These are phyloP conservation scores for Inga leiocalycina DNA, from an alignment of 306 rosid species.

Conservation along the genomic window DNA sequence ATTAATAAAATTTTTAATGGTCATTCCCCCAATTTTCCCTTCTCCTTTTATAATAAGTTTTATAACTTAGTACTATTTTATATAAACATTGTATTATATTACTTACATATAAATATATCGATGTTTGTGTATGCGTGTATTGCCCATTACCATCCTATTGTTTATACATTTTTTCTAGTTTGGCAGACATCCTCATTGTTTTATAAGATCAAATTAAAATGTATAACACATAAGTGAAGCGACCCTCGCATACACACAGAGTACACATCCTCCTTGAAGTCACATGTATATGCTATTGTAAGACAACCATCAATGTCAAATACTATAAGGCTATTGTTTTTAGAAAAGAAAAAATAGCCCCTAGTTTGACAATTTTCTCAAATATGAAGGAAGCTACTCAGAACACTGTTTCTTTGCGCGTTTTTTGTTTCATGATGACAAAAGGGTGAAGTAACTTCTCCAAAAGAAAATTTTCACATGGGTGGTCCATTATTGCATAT, in stretches of 20 bases:
- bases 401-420: not conserved
- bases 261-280: not conserved
- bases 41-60: too few species aligned
- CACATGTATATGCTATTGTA: not conserved
- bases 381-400: not conserved
- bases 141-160: not conserved
- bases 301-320: conserved; percentile 9
- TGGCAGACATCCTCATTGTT: not conserved
- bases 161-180: too few species aligned
- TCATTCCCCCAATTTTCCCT: too few species aligned
- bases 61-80: too few species aligned
- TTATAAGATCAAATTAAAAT: not conserved
- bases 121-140: not conserved
- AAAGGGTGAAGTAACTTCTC: not conserved
- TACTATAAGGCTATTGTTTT: not conserved
- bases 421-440: not conserved
- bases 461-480: not conserved
- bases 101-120: too few species aligned
- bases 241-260: not conserved
- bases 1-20: too few species aligned
- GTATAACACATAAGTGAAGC: not conserved
- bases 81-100: too few species aligned
- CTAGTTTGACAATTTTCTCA: not conserved
- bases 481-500: not conserved
- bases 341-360: not conserved